Evolutionary conservation across 768 basidiomycete genomes (phyloP), one percentile per base, ranked within the genome.

Genomic region (Artomyces pyxidatus): DNA sequence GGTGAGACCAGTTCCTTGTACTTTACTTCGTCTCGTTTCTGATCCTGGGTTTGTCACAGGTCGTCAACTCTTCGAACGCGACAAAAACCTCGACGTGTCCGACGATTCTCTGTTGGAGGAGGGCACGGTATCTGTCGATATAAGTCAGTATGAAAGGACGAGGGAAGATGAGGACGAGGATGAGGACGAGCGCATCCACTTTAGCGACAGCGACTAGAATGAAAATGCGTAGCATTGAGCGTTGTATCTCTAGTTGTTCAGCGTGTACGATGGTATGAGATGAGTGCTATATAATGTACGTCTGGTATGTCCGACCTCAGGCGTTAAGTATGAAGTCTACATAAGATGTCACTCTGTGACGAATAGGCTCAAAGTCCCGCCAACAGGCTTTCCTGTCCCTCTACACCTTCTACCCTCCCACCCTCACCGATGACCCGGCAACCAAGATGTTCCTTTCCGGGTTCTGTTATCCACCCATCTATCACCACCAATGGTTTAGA

Each of bases 161-260:
- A 65, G 37, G 60, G 67, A 43, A 17, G 65, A 68, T 63, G 84
- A 71, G 19, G 85, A 89, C 27, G 80, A 85, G 52, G 81, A 83
- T 44, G 83, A 79, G 45, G 75, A 83, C 51, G 77, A 76, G 21
- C 66, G 66, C 45, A 67, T 91, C 49, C 77, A 77, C 51, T 89
- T 92, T 63, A 92, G 88, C 60, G 91, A 94, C 63, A 92, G 89
- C 59, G 91, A 94, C 66, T 92, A 66, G n/a, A n/a, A n/a, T n/a
- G n/a, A n/a, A n/a, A n/a, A n/a, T n/a, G n/a, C n/a, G n/a, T n/a
- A n/a, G n/a, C n/a, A n/a, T n/a, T n/a, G n/a, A n/a, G n/a, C n/a
- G n/a, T n/a, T n/a, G n/a, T n/a, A n/a, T n/a, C n/a, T n/a, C n/a
- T n/a, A n/a, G n/a, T n/a, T n/a, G n/a, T n/a, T n/a, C n/a, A n/a